Evolutionary conservation across 225 moss, liverwort and hornwort genomes (phyloP), one percentile per base, ranked within the genome.

Genomic region (Marchantia polymorpha): DNA sequence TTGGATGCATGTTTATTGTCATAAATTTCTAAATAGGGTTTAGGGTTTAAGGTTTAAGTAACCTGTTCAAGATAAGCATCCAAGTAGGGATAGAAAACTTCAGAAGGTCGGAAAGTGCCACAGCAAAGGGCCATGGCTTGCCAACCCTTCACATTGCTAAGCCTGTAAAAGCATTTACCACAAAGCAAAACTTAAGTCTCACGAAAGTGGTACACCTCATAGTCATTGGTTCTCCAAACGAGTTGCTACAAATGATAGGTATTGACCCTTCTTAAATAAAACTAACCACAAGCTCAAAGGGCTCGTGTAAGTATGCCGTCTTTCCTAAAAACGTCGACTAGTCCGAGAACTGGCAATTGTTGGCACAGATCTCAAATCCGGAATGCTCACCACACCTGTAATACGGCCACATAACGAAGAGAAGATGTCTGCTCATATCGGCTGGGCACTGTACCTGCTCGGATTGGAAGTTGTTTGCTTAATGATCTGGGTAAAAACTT

Each of bases 101-200:
- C 76, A 20, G 83, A 77, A 51, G 83, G 83, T 9, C 69, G 80
- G 64, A 84, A 84, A 10, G 67, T 76, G 69, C 83, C 80, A 72
- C 83, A 84, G 22, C 83, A 84, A 25, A 84, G 76, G 19, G 80
- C 83, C 83, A 84, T 84, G 30, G 83, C 83, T 72, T 84, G 83
- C 83, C 83, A 84, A 3, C 83, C 83, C 50, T 64, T 84, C 63
- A 19, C 69, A 48, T 77, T 84, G 63, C 83, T 84, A 7, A 80
- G 47, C 71, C 83, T 84, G 60, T 58, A 26, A 27, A 19, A 49
- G 8, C 23, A 77, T 70, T 50, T 64, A 54, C 59, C 75, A 81
- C 23, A 72, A 22, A 13, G n/a, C 67, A 66, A 65, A 27, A 31
- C 39, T 19, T 26, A 8, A 47, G 48, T 1, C 20, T 48, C 46